A percentile compares a stretch with the other conserved stretches of the same genome.
These are phyloP conservation scores for Fusarium heterosporum DNA, from an alignment of 2,329 filamentous ascomycete species.

Conservation along the genomic window DNA sequence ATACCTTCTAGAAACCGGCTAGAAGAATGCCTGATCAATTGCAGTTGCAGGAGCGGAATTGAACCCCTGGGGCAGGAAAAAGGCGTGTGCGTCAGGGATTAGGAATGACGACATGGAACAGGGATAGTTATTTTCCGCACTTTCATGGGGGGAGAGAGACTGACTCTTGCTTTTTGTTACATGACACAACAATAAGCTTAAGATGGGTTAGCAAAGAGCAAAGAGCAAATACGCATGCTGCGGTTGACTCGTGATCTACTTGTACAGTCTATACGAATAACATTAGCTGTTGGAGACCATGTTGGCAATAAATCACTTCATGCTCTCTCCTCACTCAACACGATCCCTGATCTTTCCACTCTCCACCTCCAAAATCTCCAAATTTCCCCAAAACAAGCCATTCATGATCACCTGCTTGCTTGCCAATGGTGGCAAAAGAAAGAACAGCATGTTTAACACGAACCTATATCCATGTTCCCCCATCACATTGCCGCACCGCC, in stretches of 20 bases:
- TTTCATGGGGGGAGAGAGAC: not conserved
- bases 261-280: too few species aligned
- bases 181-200: not conserved
- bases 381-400: constrained; percentile 13
- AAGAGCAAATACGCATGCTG: not conserved
- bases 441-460: not conserved
- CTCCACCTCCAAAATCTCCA: constrained; percentile 24
- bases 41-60: not conserved
- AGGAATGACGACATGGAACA: constrained; percentile 33
- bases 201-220: not conserved
- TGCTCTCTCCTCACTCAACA: not conserved
- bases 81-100: constrained; percentile 19
- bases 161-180: constrained; percentile 18
- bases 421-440: constrained; percentile 1
- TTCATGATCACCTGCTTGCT: not conserved
- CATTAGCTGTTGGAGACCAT: not conserved
- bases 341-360: not conserved
- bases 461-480: constrained; percentile 9
- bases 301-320: not conserved
- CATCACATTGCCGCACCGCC: constrained; percentile 2
- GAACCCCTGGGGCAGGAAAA: constrained; percentile 14
- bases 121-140: constrained; percentile 20
- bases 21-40: constrained; percentile 24
- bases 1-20: constrained; percentile 43
- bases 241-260: constrained; percentile 1